These are phyloP conservation scores for Quercus robur DNA, from an alignment of 306 rosid genomes.

Conservation along the genomic window DNA sequence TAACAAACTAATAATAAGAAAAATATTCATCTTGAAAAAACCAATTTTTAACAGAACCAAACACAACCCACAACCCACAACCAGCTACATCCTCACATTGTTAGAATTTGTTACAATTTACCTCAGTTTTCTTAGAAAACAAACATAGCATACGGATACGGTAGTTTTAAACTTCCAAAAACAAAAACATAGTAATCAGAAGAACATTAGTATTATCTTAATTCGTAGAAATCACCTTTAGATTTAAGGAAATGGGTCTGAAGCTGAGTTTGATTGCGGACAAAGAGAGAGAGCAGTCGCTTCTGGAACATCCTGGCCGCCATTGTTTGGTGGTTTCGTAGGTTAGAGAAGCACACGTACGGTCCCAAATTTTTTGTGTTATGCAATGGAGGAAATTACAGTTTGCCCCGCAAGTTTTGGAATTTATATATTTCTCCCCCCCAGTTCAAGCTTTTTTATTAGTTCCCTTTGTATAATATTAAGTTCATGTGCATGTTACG, in stretches of 20 bases:
- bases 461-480: too few relatives aligned
- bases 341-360: background rate
- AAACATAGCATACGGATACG: background rate
- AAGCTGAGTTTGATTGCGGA: conserved; percentile 10
- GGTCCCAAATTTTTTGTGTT: background rate
- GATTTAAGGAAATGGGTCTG: conserved; percentile 25
- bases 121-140: background rate
- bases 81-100: background rate
- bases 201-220: background rate
- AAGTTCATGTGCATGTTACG: too few relatives aligned
- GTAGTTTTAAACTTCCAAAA: background rate
- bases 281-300: conserved; percentile 34
- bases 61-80: background rate
- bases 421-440: background rate
- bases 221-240: background rate
- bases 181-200: background rate
- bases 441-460: too few relatives aligned
- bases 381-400: background rate
- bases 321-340: conserved; percentile 15
- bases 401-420: background rate
- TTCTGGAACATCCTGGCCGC: conserved; percentile 50
- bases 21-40: background rate
- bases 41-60: background rate
- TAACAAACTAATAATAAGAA: background rate
- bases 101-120: background rate